phyloP scores from a whole-genome alignment of 805 yeast genomes.

The Zygosaccharomyces bisporus region DNA sequence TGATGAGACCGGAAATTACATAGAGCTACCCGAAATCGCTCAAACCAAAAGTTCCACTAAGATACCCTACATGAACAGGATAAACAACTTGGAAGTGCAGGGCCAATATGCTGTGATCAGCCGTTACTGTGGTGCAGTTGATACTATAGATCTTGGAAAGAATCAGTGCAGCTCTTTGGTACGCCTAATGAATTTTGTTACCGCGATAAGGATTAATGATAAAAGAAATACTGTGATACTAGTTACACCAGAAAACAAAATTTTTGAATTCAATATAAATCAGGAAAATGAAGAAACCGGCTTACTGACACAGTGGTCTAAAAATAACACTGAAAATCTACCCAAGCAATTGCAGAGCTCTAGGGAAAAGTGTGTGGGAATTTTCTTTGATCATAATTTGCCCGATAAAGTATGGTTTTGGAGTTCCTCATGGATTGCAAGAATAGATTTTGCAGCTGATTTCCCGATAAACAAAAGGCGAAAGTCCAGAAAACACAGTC shows the following conservation, averaged over 20 bases:
- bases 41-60: constrained; percentile 31
- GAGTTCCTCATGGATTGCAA: constrained; percentile 79
- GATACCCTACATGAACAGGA: constrained; percentile 46
- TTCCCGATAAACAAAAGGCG: constrained; percentile 43
- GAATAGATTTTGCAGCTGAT: constrained; percentile 60
- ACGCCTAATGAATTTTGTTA: constrained; percentile 55
- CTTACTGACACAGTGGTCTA: constrained; percentile 69
- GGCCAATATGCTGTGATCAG: constrained; percentile 54
- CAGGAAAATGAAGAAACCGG: constrained; percentile 17
- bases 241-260: constrained; percentile 67
- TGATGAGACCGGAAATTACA: constrained; percentile 38
- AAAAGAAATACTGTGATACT: constrained; percentile 51
- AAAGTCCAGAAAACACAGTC: constrained; percentile 38
- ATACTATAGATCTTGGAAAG: constrained; percentile 37
- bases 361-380: constrained; percentile 69
- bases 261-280: constrained; percentile 58
- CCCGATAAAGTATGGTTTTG: constrained; percentile 69
- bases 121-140: constrained; percentile 64
- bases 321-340: constrained; percentile 64
- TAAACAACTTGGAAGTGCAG: constrained; percentile 51
- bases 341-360: constrained; percentile 59
- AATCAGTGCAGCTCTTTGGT: constrained; percentile 44
- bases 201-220: constrained; percentile 55
- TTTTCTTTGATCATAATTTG: constrained; percentile 48
- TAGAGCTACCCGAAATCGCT: constrained; percentile 41